Evolutionary conservation across 306 rosid genomes (phyloP).

Genomic region (Notholithocarpus densiflorus): DNA sequence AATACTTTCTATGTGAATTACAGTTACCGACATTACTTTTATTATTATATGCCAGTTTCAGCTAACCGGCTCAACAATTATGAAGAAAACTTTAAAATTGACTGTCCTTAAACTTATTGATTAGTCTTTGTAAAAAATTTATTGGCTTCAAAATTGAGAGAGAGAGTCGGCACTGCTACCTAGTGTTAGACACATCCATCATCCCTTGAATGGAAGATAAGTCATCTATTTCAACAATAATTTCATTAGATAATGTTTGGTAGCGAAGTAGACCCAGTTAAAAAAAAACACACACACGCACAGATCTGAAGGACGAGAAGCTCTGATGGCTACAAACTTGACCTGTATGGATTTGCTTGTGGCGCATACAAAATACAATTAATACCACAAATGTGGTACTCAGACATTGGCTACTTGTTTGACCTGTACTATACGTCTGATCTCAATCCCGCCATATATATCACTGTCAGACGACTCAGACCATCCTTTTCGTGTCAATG

Average conservation of each 20-base stretch:
- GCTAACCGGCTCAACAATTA: too few relatives aligned
- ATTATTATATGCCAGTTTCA: too few relatives aligned
- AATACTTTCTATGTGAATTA: too few relatives aligned
- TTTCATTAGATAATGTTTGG: neutral
- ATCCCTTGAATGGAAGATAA: neutral
- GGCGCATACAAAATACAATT: neutral
- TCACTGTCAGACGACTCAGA: neutral
- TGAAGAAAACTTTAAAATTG: too few relatives aligned
- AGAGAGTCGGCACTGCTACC: neutral
- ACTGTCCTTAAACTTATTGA: neutral
- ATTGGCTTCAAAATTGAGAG: neutral
- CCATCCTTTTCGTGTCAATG: slow-evolving; percentile 30
- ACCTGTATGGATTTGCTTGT: neutral
- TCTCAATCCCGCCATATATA: neutral
- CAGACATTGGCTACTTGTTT: neutral
- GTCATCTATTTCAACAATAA: neutral
- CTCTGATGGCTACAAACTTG: too few relatives aligned
- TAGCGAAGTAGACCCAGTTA: too few relatives aligned
- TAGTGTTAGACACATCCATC: neutral
- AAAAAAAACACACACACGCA: too few relatives aligned
- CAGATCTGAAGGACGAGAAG: too few relatives aligned
- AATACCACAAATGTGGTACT: neutral
- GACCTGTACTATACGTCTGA: neutral
- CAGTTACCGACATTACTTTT: too few relatives aligned
- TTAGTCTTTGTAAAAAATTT: neutral